These are phyloP conservation scores for Crithidia expoeki DNA, from an alignment of 208 protist species.

Conservation along the genomic window DNA sequence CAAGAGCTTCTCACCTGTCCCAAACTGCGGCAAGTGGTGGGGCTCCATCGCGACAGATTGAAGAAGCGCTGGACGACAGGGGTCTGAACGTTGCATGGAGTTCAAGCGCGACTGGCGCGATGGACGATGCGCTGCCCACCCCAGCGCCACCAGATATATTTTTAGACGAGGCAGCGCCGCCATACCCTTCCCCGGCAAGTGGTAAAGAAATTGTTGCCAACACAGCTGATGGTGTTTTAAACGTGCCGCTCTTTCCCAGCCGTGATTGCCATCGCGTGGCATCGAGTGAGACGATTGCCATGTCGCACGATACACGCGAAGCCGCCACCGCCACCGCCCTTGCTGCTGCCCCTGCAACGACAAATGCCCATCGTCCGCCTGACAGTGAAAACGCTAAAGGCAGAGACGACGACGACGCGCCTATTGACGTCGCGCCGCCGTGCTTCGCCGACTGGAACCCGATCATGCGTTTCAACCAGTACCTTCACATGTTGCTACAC, in stretches of 20 bases:
- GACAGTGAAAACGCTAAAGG: not conserved
- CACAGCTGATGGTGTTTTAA: not conserved
- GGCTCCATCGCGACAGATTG: not conserved
- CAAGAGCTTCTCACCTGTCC: too few species aligned
- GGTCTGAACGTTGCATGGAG: too few species aligned
- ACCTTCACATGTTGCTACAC: conserved; percentile 54
- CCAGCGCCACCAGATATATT: not conserved
- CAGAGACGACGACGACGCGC: not conserved
- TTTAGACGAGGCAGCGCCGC: not conserved
- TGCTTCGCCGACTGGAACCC: not conserved
- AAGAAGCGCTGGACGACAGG: too few species aligned
- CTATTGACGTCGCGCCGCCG: conserved; percentile 1
- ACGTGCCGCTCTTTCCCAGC: conserved; percentile 12
- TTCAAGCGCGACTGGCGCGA: not conserved
- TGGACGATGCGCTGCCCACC: not conserved
- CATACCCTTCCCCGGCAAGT: not conserved
- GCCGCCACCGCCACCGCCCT: not conserved
- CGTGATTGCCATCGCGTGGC: conserved; percentile 12
- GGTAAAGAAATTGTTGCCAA: too few species aligned
- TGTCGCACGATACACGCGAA: conserved; percentile 9
- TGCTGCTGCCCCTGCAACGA: not conserved
- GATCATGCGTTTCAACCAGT: conserved; percentile 38
- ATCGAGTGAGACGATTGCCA: conserved; percentile 14
- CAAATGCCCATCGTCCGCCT: not conserved
- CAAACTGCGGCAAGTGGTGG: not conserved